These are phyloP conservation scores for Salix suchowensis DNA, from an alignment of 345 rosid genomes.

Conservation along the genomic window DNA sequence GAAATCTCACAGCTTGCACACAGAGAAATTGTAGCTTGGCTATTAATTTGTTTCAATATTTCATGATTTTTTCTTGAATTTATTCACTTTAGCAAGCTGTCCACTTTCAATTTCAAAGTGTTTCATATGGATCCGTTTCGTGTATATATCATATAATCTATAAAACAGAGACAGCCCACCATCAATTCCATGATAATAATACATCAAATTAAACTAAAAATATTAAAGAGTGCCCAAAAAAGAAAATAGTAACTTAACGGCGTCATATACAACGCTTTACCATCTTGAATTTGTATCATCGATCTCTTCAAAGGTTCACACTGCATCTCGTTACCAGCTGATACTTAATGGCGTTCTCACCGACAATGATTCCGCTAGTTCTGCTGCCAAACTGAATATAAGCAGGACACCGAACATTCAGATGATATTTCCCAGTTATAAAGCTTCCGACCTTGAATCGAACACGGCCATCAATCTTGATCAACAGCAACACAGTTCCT, in stretches of 20 bases:
- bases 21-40: background rate
- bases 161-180: slow-evolving; percentile 1
- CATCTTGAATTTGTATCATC: background rate
- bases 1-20: background rate
- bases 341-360: slow-evolving; percentile 68
- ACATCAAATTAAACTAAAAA: background rate
- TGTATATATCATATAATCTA: background rate
- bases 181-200: background rate
- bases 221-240: background rate
- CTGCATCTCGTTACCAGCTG: slow-evolving; percentile 48
- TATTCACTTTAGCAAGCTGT: background rate
- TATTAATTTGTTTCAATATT: background rate
- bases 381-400: slow-evolving; percentile 47
- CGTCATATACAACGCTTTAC: background rate
- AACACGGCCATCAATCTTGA: slow-evolving; percentile 82
- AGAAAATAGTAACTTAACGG: slow-evolving; percentile 10
- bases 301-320: slow-evolving; percentile 49
- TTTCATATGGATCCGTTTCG: background rate
- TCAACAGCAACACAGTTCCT: slow-evolving; percentile 42
- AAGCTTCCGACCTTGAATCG: slow-evolving; percentile 75
- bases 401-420: slow-evolving; percentile 62
- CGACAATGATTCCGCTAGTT: slow-evolving; percentile 46
- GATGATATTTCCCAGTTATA: slow-evolving; percentile 54
- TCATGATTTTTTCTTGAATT: background rate
- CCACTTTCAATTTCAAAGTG: background rate